Evolutionary conservation across 257 asterid species (phyloP), one percentile per base, ranked within the genome.

Genomic region (Phtheirospermum japonicum): DNA sequence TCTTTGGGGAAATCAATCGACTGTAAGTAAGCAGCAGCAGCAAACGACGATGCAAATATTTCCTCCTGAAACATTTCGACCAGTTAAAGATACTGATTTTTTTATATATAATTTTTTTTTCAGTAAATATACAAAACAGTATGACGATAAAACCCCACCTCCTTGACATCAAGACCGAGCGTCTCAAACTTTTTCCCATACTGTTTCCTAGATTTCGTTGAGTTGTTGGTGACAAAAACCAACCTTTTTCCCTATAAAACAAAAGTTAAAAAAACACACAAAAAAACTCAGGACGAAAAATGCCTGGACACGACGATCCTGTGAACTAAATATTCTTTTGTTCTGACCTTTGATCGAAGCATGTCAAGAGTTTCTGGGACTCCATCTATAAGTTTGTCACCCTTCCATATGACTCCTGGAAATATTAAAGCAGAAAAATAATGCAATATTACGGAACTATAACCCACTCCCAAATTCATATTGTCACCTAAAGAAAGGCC

Each of bases 171-270:
- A 61, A 93, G 97, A 68, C 99, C 99, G 37, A 93, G 96, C 2
- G 94, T 83, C 72, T 93, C 97, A 57, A 93, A 93, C 77, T 93
- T 93, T 19, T 89, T 89, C 26, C 97, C 99, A 14, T 93, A 93
- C 71, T 93, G 99, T 69, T 89, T 93, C 67, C 99, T 79, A 19
- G 99, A 93, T 78, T 93, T 93, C 9, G 99, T 93, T 18, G 99
- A 93, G 84, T 93, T 93, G 85, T 93, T 93, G 76, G 99, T 93
- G 53, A 93, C 99, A 68, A 93, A 93, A 71, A 93, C 95, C 82
- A 93, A 75, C 69, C 97, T 80, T 79, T 93, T 93, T 16, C 97
- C 99, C 99, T 93, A 72, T 45, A 72, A 23, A 23, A 23, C 28
- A 23, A 59, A 74, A 66, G 53, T 11, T 10, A 39, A 12, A 39